A percentile compares a stretch with the other conserved stretches of the same genome.
These are phyloP conservation scores for Gossypium longicalyx DNA, from an alignment of 345 rosid genomes.

Conservation along the genomic window DNA sequence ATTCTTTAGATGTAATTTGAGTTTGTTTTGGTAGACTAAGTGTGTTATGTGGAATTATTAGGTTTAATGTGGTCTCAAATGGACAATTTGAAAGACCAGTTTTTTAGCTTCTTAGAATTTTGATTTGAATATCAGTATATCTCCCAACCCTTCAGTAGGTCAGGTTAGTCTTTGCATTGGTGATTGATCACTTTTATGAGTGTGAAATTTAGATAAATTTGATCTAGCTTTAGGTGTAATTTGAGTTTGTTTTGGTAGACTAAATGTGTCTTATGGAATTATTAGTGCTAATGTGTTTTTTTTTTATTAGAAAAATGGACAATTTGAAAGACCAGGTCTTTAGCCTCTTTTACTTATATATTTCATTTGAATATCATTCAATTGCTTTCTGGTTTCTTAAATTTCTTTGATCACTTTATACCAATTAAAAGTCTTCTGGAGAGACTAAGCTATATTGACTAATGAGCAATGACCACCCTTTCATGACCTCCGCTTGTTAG, in stretches of 20 bases:
- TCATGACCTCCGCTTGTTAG: neutral
- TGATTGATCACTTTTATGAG: conserved; percentile 3
- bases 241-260: neutral
- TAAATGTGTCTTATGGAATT: neutral
- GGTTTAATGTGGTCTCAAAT: neutral
- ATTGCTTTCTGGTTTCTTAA: neutral
- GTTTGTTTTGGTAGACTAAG: neutral
- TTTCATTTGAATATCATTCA: neutral
- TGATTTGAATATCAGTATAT: neutral
- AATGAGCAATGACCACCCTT: neutral
- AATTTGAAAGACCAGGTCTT: neutral
- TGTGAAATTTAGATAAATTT: neutral
- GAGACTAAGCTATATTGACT: neutral
- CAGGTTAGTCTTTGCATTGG: conserved; percentile 29
- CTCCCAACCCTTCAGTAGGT: conserved; percentile 10
- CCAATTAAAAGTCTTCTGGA: neutral
- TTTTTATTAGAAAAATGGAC: neutral
- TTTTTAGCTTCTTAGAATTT: neutral
- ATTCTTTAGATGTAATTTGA: neutral
- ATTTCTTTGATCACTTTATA: neutral
- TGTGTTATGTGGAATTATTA: neutral
- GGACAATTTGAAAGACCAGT: neutral
- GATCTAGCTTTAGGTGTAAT: neutral
- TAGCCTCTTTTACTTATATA: neutral
- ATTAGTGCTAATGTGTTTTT: neutral